phyloP scores from a whole-genome alignment of 495 filamentous ascomycete genomes.

The Aspergillus egyptiacus region DNA sequence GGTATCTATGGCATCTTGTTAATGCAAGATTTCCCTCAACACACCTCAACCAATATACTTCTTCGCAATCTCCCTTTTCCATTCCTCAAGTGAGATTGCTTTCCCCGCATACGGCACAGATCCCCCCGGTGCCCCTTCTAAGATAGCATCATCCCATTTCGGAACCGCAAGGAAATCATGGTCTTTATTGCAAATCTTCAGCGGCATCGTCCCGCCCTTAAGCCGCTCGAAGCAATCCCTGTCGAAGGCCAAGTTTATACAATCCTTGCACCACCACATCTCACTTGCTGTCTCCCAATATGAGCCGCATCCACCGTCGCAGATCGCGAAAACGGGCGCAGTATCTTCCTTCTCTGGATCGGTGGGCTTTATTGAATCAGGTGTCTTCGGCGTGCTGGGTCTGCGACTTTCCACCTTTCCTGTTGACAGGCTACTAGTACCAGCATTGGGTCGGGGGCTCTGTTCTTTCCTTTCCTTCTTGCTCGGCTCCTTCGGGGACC shows the following conservation, averaged over 20 bases:
- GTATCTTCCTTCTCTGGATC: neutral
- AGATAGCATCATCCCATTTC: conserved; percentile 24
- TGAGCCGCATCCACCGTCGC: conserved; percentile 22
- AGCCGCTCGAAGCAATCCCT: conserved; percentile 25
- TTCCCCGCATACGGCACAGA: conserved; percentile 27
- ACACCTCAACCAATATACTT: conserved; percentile 18
- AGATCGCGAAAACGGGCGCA: conserved; percentile 12
- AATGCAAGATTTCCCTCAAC: too few relatives aligned
- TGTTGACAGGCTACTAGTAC: neutral
- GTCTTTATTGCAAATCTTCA: conserved; percentile 28
- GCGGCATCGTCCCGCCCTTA: conserved; percentile 20
- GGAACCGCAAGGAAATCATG: conserved; percentile 36
- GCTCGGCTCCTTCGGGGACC: neutral
- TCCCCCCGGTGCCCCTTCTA: conserved; percentile 16
- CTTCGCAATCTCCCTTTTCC: conserved; percentile 27
- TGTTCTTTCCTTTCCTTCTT: conserved; percentile 12
- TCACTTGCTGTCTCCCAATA: conserved; percentile 23
- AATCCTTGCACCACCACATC: conserved; percentile 34
- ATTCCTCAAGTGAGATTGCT: conserved; percentile 32
- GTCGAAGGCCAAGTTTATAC: conserved; percentile 28
- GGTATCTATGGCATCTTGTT: too few relatives aligned
- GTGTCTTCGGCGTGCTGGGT: conserved; percentile 2
- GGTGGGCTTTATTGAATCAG: neutral
- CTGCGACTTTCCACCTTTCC: neutral
- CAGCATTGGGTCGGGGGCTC: neutral